These are phyloP conservation scores for Cymbopogon citratus DNA, from an alignment of 176 grass and related monocot species.

Conservation along the genomic window DNA sequence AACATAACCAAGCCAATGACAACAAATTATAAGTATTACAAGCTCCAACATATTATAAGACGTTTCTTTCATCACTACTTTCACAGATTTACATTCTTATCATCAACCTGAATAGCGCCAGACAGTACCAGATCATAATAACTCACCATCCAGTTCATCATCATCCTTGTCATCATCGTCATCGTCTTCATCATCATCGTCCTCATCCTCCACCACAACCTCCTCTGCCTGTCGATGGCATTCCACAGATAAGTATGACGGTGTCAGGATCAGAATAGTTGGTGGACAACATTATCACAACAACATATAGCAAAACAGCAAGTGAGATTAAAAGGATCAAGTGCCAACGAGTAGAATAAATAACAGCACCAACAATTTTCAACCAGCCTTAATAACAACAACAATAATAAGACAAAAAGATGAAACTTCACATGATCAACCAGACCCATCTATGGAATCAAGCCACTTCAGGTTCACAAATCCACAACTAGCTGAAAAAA, in stretches of 20 bases:
- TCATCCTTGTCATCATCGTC: constrained; percentile 61
- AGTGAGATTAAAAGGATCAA: background rate
- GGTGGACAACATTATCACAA: background rate
- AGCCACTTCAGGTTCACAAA: background rate
- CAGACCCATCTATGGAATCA: background rate
- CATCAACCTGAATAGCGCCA: background rate
- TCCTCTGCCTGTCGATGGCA: constrained; percentile 21
- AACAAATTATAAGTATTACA: background rate
- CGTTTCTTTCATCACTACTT: background rate
- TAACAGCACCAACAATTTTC: background rate
- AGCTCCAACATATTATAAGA: background rate
- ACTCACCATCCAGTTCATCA: constrained; percentile 49
- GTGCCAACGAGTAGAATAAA: background rate
- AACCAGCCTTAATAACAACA: background rate
- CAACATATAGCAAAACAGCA: background rate
- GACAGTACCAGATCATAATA: background rate
- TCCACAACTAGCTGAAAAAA: background rate
- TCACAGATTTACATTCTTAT: no score
- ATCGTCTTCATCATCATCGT: constrained; percentile 48
- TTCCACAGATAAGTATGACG: background rate
- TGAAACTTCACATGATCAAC: background rate
- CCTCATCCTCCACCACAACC: constrained; percentile 59
- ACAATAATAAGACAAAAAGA: background rate
- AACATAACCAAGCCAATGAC: background rate
- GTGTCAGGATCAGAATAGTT: background rate